Conservation (phyloP, 257 asterid species). For the Solanum virginianum region DNA sequence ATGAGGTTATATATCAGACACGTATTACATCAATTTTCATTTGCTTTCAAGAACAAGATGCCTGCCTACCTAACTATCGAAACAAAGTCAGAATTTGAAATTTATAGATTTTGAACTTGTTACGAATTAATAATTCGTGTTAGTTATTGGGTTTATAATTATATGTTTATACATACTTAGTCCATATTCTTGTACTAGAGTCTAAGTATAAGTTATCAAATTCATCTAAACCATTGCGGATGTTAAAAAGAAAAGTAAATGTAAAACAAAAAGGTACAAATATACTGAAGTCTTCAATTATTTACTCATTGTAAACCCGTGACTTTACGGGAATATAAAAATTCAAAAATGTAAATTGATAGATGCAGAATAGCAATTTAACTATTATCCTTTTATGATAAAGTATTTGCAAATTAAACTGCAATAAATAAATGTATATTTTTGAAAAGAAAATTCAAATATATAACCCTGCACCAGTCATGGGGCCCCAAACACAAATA, state of each 20-base stretch:
- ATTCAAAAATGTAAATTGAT: background rate
- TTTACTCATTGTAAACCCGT: background rate
- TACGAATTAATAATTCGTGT: rapidly evolving
- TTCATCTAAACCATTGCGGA: background rate
- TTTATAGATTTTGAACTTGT: background rate
- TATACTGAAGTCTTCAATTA: background rate
- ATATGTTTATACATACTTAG: background rate
- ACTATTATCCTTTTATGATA: background rate
- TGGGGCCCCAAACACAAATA: background rate
- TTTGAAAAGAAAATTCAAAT: background rate
- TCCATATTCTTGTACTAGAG: background rate
- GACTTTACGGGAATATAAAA: background rate
- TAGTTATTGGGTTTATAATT: background rate
- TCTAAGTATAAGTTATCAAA: background rate
- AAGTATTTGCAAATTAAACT: background rate
- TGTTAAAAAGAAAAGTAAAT: background rate
- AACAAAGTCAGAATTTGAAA: background rate
- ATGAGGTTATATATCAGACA: background rate
- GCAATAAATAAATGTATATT: background rate
- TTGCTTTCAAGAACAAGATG: background rate
- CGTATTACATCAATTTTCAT: background rate
- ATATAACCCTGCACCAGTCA: background rate
- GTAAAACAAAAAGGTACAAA: background rate
- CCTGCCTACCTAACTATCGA: rapidly evolving
- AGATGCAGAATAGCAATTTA: background rate